A percentile compares a stretch with the other conserved stretches of the same genome.
Evolutionary conservation across 2,329 filamentous ascomycete genomes (phyloP).

Genomic region (Metarhizium rileyi): DNA sequence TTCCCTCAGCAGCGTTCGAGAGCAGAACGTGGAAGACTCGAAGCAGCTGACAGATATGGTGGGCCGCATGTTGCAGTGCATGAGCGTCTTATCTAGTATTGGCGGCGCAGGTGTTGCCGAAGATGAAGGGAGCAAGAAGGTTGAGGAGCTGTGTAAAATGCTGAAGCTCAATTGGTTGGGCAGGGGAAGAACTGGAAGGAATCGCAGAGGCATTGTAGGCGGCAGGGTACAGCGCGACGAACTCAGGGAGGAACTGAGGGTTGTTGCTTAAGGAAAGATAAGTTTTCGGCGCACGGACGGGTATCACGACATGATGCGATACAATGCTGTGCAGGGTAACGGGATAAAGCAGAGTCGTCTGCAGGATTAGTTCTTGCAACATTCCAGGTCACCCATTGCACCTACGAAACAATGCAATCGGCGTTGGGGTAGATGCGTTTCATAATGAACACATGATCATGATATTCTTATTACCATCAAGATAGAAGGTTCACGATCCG

Average conservation of each 20-base stretch:
- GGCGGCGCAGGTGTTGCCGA: slow-evolving; percentile 46
- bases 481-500: no score
- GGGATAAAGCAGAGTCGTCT: neutral
- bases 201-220: slow-evolving; percentile 83
- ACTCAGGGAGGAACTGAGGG: slow-evolving; percentile 31
- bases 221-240: slow-evolving; percentile 42
- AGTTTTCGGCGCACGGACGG: neutral
- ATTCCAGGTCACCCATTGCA: neutral
- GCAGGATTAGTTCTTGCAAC: neutral
- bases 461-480: no score
- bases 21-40: slow-evolving; percentile 56
- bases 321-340: neutral
- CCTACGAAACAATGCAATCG: neutral
- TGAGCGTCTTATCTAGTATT: slow-evolving; percentile 77
- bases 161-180: slow-evolving; percentile 97
- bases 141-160: slow-evolving; percentile 75
- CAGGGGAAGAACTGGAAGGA: slow-evolving; percentile 76
- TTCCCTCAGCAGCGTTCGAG: slow-evolving; percentile 34
- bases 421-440: neutral
- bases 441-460: neutral
- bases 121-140: slow-evolving; percentile 65
- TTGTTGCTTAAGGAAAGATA: slow-evolving; percentile 25
- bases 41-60: slow-evolving; percentile 88
- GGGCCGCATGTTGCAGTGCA: slow-evolving; percentile 90
- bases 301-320: neutral